Evolutionary conservation across 2,329 filamentous ascomycete species (phyloP), one percentile per base, ranked within the genome.

Genomic region (Byssothecium circinans): DNA sequence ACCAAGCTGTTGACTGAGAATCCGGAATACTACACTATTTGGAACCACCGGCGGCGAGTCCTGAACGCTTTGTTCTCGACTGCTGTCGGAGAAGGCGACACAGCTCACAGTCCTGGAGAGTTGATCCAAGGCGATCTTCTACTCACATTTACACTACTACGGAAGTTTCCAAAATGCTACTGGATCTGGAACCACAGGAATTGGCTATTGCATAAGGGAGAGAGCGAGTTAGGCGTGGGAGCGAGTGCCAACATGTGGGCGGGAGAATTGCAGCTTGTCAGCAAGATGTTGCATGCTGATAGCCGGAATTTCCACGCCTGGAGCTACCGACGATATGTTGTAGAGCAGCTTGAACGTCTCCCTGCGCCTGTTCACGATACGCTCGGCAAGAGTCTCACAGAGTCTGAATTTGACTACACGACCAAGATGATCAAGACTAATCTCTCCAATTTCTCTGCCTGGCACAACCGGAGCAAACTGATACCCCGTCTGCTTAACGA

Each of bases 161-260:
- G 89, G 55, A 84, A 90, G 57, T 92, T 84, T 57, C 94, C 94
- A 6, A 99, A 99, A 71, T 97, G 94, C 78, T 99, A 99, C 75
- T 97, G 94, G 92, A 92, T 99, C 64, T 99, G 94, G 94, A 95
- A 96, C 60, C 92, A 96, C 72, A 86, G 94, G 22, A 74, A 87
- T 37, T 99, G 94, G 91, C 76, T 92, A 2, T 77, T 99, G 12
- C 77, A 86, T 45, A 82, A 89, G 68, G 85, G 85, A 27, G 88
- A 87, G 38, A 68, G 78, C 11, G 77, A 85, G 15, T 76, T 96
- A 8, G 80, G 83, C 2, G 53, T 72, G 1, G 47, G 75, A 0
- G 65, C 75, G 14, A 83, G 89, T 2, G 79, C 81, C 18, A 73
- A 78, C 32, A 77, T 96, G 41, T 99, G 94, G 94, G 78, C 87